These are phyloP conservation scores for Tetracladium marchalianum DNA, from an alignment of 495 filamentous ascomycete species.

Conservation along the genomic window DNA sequence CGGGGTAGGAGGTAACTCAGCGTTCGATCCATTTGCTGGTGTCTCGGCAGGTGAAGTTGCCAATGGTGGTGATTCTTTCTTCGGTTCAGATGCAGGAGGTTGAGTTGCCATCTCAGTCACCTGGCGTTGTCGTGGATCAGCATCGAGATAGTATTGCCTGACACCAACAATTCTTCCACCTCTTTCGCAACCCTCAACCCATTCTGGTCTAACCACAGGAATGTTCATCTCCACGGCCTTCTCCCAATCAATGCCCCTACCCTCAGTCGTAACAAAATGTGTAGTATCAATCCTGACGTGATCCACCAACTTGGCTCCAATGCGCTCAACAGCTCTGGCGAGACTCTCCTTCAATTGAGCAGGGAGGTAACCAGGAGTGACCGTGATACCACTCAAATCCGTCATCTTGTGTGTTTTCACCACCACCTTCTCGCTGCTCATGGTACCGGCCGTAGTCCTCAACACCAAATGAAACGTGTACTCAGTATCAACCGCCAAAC, in stretches of 20 bases:
- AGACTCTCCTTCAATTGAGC: constrained; percentile 65
- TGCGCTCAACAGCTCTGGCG: constrained; percentile 64
- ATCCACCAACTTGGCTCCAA: constrained; percentile 88
- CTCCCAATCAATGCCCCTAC: constrained; percentile 82
- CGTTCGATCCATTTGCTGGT: constrained; percentile 16
- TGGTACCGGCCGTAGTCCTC: constrained; percentile 83
- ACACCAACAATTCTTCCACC: constrained; percentile 92
- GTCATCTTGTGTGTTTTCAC: constrained; percentile 98
- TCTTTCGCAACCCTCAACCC: constrained; percentile 88
- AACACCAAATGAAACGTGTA: constrained; percentile 92
- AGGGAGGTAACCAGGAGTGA: constrained; percentile 82
- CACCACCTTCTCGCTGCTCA: constrained; percentile 68
- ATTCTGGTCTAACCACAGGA: constrained; percentile 94
- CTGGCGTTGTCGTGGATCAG: constrained; percentile 45
- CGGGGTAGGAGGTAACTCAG: constrained; percentile 18
- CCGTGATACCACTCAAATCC: constrained; percentile 89
- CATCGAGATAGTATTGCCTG: constrained; percentile 89
- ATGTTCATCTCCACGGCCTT: constrained; percentile 97
- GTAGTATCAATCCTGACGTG: constrained; percentile 93
- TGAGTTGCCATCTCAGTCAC: constrained; percentile 19
- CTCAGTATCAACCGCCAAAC: constrained; percentile 90
- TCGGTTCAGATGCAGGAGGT: constrained; percentile 20
- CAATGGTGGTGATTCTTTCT: constrained; percentile 9
- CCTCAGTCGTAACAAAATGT: constrained; percentile 97
- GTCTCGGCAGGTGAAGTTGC: constrained; percentile 17